Percentiles rank a stretch among this genome's conserved stretches.
These are phyloP conservation scores for Taphrina flavorubra DNA, from an alignment of 1,139 yeast genomes.

Conservation along the genomic window DNA sequence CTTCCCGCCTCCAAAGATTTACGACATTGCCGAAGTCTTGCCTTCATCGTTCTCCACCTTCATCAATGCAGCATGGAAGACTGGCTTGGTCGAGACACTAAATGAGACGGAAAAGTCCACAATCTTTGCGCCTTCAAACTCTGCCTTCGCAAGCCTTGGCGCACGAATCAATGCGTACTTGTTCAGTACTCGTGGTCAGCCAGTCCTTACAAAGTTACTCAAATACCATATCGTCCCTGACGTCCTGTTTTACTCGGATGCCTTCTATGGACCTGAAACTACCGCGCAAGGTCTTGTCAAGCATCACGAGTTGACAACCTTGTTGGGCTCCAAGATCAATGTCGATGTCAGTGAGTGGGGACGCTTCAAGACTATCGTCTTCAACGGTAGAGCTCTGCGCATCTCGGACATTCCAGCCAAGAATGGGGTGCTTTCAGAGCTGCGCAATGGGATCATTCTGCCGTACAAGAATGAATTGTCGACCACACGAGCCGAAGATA, in stretches of 20 bases:
- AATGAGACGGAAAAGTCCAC: conserved; percentile 41
- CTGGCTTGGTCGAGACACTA: conserved; percentile 40
- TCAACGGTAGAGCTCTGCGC: conserved; percentile 31
- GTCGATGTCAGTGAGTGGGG: conserved; percentile 39
- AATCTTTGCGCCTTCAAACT: conserved; percentile 44
- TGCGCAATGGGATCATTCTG: conserved; percentile 32
- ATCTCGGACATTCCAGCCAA: conserved; percentile 39
- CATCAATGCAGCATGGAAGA: conserved; percentile 42
- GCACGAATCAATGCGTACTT: conserved; percentile 43
- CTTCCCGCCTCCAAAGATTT: conserved; percentile 38
- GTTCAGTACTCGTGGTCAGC: conserved; percentile 41
- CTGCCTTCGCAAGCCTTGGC: conserved; percentile 42
- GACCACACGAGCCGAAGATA: conserved; percentile 6
- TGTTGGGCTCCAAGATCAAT: conserved; percentile 17
- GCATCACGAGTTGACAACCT: conserved; percentile 27
- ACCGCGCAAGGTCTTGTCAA: conserved; percentile 25
- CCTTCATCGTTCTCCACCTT: conserved; percentile 41
- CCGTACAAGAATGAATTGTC: conserved; percentile 23
- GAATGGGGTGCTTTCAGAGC: conserved; percentile 36
- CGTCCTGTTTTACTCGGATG: conserved; percentile 43
- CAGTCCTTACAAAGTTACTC: conserved; percentile 39
- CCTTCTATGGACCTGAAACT: conserved; percentile 31
- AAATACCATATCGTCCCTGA: conserved; percentile 43
- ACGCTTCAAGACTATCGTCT: conserved; percentile 33
- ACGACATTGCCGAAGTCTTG: conserved; percentile 33